These are phyloP conservation scores for Coccomyxa sp. DNA, from an alignment of 139 green algal species.

Conservation along the genomic window DNA sequence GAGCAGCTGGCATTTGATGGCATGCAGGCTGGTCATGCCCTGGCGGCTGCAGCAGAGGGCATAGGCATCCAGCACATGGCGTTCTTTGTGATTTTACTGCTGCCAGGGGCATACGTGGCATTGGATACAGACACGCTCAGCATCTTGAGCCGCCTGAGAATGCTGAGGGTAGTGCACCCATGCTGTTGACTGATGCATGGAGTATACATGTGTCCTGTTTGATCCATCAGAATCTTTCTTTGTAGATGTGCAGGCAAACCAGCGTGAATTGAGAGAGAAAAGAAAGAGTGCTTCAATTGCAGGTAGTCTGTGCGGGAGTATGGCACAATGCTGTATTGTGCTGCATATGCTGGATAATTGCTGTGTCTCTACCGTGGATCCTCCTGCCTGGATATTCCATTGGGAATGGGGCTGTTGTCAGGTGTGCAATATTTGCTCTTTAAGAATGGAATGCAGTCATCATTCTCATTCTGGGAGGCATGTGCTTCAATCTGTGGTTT, in stretches of 20 bases:
- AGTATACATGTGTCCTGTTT: neutral
- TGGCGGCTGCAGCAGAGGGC: constrained; percentile 40
- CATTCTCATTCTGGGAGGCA: too few relatives aligned
- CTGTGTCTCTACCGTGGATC: constrained; percentile 19
- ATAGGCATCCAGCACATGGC: constrained; percentile 26
- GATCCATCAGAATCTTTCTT: neutral
- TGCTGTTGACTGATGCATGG: neutral
- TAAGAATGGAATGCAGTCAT: neutral
- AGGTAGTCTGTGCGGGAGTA: constrained; percentile 40
- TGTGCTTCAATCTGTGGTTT: too few relatives aligned
- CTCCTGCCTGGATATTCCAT: constrained; percentile 17
- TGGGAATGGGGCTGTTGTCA: constrained; percentile 16
- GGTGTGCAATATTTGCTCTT: neutral
- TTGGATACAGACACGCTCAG: constrained; percentile 23
- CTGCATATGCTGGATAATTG: constrained; percentile 22
- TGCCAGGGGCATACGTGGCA: constrained; percentile 42
- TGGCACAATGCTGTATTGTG: constrained; percentile 49
- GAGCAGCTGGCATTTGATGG: neutral
- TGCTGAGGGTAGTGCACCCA: constrained; percentile 5
- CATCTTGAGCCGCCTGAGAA: constrained; percentile 10
- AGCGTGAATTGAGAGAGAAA: neutral
- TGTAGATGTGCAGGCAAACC: neutral
- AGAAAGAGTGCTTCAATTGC: neutral
- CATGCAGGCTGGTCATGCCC: constrained; percentile 33
- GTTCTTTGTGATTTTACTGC: constrained; percentile 30